These are phyloP conservation scores for Pulveroboletus ravenelii DNA, from an alignment of 768 basidiomycete genomes.

Conservation along the genomic window DNA sequence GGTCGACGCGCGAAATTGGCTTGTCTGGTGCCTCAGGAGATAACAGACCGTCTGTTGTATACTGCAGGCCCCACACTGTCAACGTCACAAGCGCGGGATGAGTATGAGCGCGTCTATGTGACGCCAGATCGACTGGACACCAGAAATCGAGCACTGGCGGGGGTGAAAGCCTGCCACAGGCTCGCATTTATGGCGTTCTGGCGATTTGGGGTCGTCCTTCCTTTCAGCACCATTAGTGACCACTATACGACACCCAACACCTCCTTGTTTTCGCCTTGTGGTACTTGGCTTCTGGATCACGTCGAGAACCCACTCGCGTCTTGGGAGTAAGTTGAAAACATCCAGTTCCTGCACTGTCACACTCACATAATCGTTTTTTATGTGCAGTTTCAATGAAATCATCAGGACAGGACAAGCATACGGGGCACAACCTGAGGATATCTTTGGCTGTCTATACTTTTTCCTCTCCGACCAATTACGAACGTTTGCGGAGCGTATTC, in stretches of 20 bases:
- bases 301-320: constrained; percentile 40
- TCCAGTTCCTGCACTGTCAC: neutral
- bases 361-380: constrained; percentile 4
- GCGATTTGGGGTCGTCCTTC: constrained; percentile 40
- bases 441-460: constrained; percentile 48
- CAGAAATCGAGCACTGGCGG: constrained; percentile 35
- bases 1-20: constrained; percentile 16
- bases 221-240: constrained; percentile 36
- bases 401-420: constrained; percentile 32
- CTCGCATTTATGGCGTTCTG: constrained; percentile 37
- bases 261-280: constrained; percentile 40
- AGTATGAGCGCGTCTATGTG: constrained; percentile 27
- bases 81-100: constrained; percentile 20
- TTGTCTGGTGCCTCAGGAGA: constrained; percentile 20
- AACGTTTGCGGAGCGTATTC: constrained; percentile 35
- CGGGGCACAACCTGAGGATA: constrained; percentile 37
- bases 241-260: constrained; percentile 38
- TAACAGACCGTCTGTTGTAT: constrained; percentile 28
- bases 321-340: constrained; percentile 39
- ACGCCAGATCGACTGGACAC: constrained; percentile 38
- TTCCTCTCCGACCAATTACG: constrained; percentile 37
- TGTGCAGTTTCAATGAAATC: constrained; percentile 35
- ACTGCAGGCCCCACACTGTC: constrained; percentile 22
- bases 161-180: constrained; percentile 39
- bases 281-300: constrained; percentile 38